Conservation (phyloP, 148 eudicot species). For the Vaccinium corymbosum region DNA sequence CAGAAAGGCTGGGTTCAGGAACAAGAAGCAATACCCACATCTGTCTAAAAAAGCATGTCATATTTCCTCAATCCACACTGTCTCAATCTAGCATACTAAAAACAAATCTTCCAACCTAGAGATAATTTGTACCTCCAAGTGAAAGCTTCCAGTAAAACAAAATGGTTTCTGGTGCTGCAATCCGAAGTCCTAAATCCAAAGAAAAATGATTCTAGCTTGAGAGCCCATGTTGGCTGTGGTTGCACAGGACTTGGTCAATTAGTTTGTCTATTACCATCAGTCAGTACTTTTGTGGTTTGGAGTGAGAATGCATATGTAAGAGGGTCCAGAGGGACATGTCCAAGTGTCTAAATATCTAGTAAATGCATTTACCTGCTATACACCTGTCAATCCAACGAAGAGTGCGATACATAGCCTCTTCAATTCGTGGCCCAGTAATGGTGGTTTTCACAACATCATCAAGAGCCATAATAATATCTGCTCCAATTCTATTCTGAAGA, state of each 20-base stretch:
- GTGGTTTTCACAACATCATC: slow-evolving; percentile 90
- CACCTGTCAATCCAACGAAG: slow-evolving; percentile 97
- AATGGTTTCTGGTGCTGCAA: not conserved
- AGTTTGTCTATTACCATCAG: not conserved
- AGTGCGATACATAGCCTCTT: slow-evolving; percentile 94
- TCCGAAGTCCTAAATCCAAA: not conserved
- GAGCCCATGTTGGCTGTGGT: not conserved
- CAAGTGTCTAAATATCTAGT: not conserved
- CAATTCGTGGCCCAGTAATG: slow-evolving; percentile 81
- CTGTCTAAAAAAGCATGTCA: not conserved
- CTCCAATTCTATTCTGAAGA: slow-evolving; percentile 8
- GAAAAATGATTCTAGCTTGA: not conserved
- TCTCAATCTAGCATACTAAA: not conserved
- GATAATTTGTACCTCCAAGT: not conserved
- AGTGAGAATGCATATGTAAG: not conserved
- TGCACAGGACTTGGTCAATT: not conserved
- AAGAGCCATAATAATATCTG: slow-evolving; percentile 75
- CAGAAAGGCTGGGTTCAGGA: not conserved
- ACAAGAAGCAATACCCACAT: not conserved
- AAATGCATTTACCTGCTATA: slow-evolving; percentile 51
- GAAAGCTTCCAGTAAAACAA: not conserved
- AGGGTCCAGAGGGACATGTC: not conserved
- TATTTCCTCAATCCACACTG: not conserved
- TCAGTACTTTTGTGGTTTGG: not conserved
- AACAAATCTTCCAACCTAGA: not conserved